Evolutionary conservation across 163 green algal species (phyloP).

Genomic region (Scenedesmus sp.): DNA sequence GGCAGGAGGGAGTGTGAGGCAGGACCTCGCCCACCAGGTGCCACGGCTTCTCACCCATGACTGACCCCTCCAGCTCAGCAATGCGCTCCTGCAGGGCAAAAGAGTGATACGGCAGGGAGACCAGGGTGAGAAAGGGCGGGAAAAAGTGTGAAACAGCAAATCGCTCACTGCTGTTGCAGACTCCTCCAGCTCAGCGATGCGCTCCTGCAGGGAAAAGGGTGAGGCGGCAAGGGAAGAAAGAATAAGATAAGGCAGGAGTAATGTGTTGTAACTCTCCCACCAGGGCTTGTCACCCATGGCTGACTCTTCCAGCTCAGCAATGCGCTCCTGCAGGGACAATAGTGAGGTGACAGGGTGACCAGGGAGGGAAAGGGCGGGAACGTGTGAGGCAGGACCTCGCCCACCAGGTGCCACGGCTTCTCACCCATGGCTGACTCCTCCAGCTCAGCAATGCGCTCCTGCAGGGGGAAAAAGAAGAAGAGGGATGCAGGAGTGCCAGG

Average conservation of each 20-base stretch:
- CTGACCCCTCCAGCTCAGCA: constrained; percentile 73
- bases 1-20: not conserved
- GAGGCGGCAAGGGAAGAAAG: not conserved
- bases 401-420: constrained; percentile 84
- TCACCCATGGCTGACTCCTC: constrained; percentile 77
- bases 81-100: constrained; percentile 65
- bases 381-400: constrained; percentile 67
- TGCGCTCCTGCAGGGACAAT: constrained; percentile 60
- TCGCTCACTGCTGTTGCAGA: not conserved
- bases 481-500: too few relatives aligned
- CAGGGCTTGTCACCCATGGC: constrained; percentile 83
- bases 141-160: too few relatives aligned
- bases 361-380: too few relatives aligned
- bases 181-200: not conserved
- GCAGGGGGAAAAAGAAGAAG: not conserved
- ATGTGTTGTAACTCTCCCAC: constrained; percentile 23
- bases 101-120: too few relatives aligned
- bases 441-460: constrained; percentile 75
- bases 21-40: constrained; percentile 81
- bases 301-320: constrained; percentile 74
- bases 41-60: constrained; percentile 83
- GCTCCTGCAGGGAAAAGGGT: not conserved
- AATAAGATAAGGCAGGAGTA: not conserved
- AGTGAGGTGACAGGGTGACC: too few relatives aligned
- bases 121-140: too few relatives aligned